Percentiles rank a stretch among this genome's conserved stretches.
Evolutionary conservation across 202 grass and related monocot genomes (phyloP).

Genomic region (Dendrocalamus latiflorus): DNA sequence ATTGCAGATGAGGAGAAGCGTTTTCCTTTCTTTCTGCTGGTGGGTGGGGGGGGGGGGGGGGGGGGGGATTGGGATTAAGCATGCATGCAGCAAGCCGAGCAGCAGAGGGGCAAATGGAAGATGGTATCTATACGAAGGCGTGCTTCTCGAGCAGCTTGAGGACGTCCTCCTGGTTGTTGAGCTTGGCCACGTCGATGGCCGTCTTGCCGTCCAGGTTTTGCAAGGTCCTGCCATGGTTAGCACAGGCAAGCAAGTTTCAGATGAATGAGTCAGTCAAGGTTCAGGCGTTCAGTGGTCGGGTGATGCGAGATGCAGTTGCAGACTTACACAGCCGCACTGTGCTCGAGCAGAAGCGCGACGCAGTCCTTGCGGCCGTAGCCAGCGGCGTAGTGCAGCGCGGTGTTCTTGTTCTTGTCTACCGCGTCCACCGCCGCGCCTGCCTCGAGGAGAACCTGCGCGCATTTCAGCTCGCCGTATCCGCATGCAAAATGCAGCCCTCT

Average conservation of each 20-base stretch:
- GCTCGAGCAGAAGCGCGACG: conserved; percentile 73
- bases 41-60: neutral
- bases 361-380: conserved; percentile 89
- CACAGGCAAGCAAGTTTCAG: neutral
- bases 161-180: conserved; percentile 84
- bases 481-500: conserved; percentile 88
- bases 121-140: conserved; percentile 56
- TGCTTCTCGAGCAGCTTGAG: conserved; percentile 97
- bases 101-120: neutral
- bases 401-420: conserved; percentile 94
- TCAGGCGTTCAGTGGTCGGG: neutral
- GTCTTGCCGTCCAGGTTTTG: conserved; percentile 98
- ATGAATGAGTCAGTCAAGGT: neutral
- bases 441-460: no score
- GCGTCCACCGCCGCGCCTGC: conserved; percentile 68
- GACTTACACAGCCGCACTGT: conserved; percentile 77
- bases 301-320: neutral
- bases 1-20: neutral
- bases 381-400: conserved; percentile 87
- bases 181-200: conserved; percentile 87
- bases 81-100: neutral
- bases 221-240: conserved; percentile 40
- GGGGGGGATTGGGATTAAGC: neutral
- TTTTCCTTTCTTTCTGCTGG: no score
- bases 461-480: conserved; percentile 75